Percentiles rank a stretch among this genome's conserved stretches.
These are phyloP conservation scores for Apophysomyces variabilis DNA, from an alignment of 371 early-diverging fungal species.

Conservation along the genomic window DNA sequence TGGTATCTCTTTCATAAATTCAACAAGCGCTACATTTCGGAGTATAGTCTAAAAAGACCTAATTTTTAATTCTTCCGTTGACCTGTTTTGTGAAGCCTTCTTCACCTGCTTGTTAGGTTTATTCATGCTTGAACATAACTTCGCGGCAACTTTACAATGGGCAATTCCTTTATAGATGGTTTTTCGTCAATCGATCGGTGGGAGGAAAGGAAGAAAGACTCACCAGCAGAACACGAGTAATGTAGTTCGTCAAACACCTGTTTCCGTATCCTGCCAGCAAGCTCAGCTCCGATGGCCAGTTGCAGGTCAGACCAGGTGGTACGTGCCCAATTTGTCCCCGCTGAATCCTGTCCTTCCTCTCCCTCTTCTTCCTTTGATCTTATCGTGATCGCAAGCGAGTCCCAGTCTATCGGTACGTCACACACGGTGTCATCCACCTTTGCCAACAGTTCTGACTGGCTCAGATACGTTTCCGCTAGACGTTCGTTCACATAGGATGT, in stretches of 20 bases:
- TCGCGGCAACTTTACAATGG: constrained; percentile 84
- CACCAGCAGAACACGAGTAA: constrained; percentile 85
- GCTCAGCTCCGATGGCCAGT: constrained; percentile 73
- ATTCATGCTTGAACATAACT: constrained; percentile 82
- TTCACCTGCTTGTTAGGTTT: constrained; percentile 86
- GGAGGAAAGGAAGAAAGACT: not conserved
- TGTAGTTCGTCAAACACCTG: constrained; percentile 70
- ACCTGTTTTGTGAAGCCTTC: not conserved
- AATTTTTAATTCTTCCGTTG: not conserved
- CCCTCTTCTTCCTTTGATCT: constrained; percentile 32
- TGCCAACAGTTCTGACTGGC: constrained; percentile 38
- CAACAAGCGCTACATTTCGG: constrained; percentile 52
- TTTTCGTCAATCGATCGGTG: not conserved
- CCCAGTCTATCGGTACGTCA: constrained; percentile 38
- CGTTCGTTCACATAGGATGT: constrained; percentile 69
- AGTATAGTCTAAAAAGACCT: constrained; percentile 57
- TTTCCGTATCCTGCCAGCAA: constrained; percentile 70
- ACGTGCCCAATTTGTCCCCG: constrained; percentile 13
- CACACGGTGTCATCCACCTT: constrained; percentile 31
- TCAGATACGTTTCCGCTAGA: constrained; percentile 52
- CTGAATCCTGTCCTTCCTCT: not conserved
- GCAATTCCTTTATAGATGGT: constrained; percentile 61
- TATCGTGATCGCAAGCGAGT: constrained; percentile 29
- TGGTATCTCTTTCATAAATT: constrained; percentile 68
- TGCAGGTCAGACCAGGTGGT: constrained; percentile 72